Percentiles rank a stretch among this genome's conserved stretches.
phyloP scores from a whole-genome alignment of 176 grass and related monocot species.

The Oryza meridionalis region DNA sequence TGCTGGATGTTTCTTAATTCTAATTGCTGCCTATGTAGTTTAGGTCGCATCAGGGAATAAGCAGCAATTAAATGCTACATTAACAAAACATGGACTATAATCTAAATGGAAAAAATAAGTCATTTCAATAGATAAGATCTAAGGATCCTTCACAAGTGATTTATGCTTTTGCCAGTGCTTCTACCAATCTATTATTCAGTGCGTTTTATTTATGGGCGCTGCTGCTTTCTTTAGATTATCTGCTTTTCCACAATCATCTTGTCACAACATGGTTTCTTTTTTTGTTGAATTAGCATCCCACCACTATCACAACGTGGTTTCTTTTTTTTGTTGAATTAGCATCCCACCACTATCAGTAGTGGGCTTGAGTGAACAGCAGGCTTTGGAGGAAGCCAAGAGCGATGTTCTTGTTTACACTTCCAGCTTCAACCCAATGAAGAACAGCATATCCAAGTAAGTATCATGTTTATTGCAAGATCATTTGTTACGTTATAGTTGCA shows the following conservation, averaged over 20 bases:
- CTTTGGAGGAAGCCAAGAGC: slow-evolving; percentile 66
- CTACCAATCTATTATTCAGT: background rate
- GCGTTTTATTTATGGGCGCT: background rate
- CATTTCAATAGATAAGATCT: background rate
- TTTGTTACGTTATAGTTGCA: background rate
- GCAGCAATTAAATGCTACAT: background rate
- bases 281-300: slow-evolving; percentile 39
- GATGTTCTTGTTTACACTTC: slow-evolving; percentile 86
- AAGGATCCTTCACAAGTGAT: background rate
- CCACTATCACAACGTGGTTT: slow-evolving; percentile 55
- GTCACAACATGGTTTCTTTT: slow-evolving; percentile 19
- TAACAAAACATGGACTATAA: background rate
- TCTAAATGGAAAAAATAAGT: background rate
- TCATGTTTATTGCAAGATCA: background rate
- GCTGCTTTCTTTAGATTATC: background rate
- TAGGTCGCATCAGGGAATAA: background rate
- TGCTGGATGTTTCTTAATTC: background rate
- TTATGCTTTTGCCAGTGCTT: background rate
- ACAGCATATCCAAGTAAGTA: slow-evolving; percentile 92
- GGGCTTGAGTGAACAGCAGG: slow-evolving; percentile 84
- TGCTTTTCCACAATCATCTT: background rate
- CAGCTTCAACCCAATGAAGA: slow-evolving; percentile 93
- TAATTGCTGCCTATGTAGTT: background rate
- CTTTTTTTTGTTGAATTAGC: slow-evolving; percentile 14
- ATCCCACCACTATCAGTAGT: slow-evolving; percentile 89